Percentiles rank a stretch among this genome's conserved stretches.
Evolutionary conservation across 768 basidiomycete species (phyloP).

Genomic region (Gymnopilus junonius): DNA sequence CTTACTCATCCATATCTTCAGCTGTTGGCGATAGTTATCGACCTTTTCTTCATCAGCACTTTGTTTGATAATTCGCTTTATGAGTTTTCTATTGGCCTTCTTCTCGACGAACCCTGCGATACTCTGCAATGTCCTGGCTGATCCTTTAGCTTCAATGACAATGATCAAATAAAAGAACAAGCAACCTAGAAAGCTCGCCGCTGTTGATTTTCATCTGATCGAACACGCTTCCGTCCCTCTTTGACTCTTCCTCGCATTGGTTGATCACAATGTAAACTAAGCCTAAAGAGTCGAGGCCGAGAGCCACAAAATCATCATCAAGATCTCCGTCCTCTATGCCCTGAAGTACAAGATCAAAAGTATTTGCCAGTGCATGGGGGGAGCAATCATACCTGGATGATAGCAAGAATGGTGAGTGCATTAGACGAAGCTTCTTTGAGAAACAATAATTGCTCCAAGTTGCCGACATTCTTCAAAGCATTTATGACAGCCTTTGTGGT

Average conservation of each 20-base stretch:
- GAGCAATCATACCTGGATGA: conserved; percentile 12
- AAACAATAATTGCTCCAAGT: conserved; percentile 10
- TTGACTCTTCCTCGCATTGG: conserved; percentile 11
- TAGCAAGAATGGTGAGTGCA: conserved; percentile 13
- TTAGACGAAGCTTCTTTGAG: conserved; percentile 14
- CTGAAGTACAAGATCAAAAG: background rate
- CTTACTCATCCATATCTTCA: conserved; percentile 17
- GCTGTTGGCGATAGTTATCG: conserved; percentile 5
- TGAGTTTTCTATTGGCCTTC: conserved; percentile 15
- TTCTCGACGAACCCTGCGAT: conserved; percentile 19
- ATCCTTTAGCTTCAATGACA: background rate
- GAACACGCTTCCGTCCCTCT: conserved; percentile 1
- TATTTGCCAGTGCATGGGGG: background rate
- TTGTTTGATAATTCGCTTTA: conserved; percentile 12
- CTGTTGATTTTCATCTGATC: conserved; percentile 12
- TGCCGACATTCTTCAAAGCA: conserved; percentile 12
- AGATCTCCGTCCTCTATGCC: conserved; percentile 19
- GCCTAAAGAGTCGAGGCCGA: conserved; percentile 23
- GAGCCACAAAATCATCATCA: conserved; percentile 18
- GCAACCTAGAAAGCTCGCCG: conserved; percentile 17
- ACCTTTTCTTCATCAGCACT: conserved; percentile 19
- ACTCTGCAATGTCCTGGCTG: conserved; percentile 11
- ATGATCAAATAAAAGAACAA: background rate
- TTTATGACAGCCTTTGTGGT: conserved; percentile 19
- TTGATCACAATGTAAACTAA: conserved; percentile 22